Conservation (phyloP, 2,329 filamentous ascomycete genomes). For the Penicillium palitans region DNA sequence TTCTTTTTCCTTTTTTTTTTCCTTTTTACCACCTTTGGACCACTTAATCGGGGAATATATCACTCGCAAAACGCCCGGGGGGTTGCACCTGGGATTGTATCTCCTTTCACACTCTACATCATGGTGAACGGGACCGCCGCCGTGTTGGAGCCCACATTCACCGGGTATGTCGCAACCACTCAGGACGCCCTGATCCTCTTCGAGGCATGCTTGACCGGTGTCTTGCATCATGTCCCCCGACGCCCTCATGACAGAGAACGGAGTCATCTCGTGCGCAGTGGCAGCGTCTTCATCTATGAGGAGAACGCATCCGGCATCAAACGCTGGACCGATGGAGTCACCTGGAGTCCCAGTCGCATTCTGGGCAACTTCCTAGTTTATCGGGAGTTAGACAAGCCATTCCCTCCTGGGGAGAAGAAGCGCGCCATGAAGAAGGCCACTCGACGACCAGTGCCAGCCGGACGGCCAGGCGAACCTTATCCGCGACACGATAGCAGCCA, state of each 20-base stretch:
- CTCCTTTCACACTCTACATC: conserved; percentile 17
- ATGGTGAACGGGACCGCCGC: conserved; percentile 48
- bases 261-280: conserved; percentile 73
- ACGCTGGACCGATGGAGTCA: conserved; percentile 87
- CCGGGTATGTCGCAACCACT: conserved; percentile 67
- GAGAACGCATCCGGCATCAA: conserved; percentile 89
- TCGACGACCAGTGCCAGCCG: conserved; percentile 44
- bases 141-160: conserved; percentile 63
- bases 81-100: conserved; percentile 4
- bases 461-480: conserved; percentile 56
- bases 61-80: conserved; percentile 3
- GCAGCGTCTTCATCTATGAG: conserved; percentile 88
- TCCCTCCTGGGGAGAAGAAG: conserved; percentile 82
- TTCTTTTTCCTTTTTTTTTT: conserved; percentile 21
- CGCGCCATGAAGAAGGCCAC: conserved; percentile 71
- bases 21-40: neutral
- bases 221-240: conserved; percentile 72
- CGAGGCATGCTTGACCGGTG: conserved; percentile 72
- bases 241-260: conserved; percentile 85
- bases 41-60: conserved; percentile 6
- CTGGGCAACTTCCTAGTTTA: conserved; percentile 84
- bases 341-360: conserved; percentile 87
- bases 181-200: conserved; percentile 77
- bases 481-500: conserved; percentile 43
- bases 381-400: conserved; percentile 74